Conservation (phyloP, 2,329 filamentous ascomycete genomes). For the Aspergillus sp. region DNA sequence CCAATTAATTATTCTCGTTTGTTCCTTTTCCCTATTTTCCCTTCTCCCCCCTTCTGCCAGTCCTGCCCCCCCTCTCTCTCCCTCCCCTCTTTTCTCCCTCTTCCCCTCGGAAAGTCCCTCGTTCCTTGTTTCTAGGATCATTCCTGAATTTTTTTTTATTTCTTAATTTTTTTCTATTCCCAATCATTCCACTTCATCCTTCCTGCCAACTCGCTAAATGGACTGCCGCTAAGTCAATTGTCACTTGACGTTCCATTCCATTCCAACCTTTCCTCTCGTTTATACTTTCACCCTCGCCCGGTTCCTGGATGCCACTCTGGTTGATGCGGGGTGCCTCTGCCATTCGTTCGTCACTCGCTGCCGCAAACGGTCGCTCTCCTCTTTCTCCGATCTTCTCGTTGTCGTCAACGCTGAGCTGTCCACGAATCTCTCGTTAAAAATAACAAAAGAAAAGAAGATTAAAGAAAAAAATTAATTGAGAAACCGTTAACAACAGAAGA, state of each 20-base stretch:
- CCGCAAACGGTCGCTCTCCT: constrained; percentile 39
- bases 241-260: not conserved
- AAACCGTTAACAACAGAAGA: not conserved
- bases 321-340: constrained; percentile 21
- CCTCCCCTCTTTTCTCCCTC: constrained; percentile 7
- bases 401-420: not conserved
- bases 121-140: constrained; percentile 3
- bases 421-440: not conserved
- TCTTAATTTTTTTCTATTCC: not conserved
- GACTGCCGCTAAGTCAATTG: constrained; percentile 1
- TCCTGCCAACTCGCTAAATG: not conserved
- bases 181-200: not conserved
- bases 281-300: constrained; percentile 11
- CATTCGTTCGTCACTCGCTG: constrained; percentile 27
- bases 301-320: constrained; percentile 7
- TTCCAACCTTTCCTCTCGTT: constrained; percentile 2
- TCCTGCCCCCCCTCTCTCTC: not conserved
- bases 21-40: not conserved
- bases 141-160: constrained; percentile 11
- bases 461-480: not conserved
- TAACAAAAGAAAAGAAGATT: not conserved
- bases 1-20: not conserved
- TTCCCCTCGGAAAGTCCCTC: constrained; percentile 9
- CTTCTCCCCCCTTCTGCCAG: not conserved
- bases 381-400: constrained; percentile 13